Evolutionary conservation across 1,284 basidiomycete genomes (phyloP).

Genomic region (Pseudozyma thailandica): DNA sequence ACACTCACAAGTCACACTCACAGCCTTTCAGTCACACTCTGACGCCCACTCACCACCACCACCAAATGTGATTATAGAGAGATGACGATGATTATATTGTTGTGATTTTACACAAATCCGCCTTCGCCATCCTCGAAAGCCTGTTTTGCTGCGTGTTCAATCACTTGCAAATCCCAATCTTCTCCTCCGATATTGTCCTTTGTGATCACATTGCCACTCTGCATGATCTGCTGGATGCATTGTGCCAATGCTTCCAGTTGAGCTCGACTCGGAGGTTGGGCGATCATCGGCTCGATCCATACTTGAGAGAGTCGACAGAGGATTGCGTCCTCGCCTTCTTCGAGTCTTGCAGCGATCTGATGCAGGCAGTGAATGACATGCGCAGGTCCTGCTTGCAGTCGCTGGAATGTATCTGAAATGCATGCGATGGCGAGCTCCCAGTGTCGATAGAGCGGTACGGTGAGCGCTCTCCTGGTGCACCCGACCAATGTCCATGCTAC

Average conservation of each 20-base stretch:
- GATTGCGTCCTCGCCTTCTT: slow-evolving; percentile 19
- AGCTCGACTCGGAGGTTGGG: slow-evolving; percentile 3
- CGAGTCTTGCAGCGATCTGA: slow-evolving; percentile 11
- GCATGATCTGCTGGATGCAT: slow-evolving; percentile 6
- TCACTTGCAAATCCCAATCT: slow-evolving; percentile 34
- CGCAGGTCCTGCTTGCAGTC: slow-evolving; percentile 12
- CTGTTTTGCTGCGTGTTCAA: slow-evolving; percentile 32
- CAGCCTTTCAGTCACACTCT: no score
- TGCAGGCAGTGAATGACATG: slow-evolving; percentile 16
- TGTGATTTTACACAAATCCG: slow-evolving; percentile 32
- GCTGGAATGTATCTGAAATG: slow-evolving; percentile 15
- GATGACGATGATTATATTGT: not conserved
- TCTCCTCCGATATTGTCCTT: slow-evolving; percentile 31
- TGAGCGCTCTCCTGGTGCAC: slow-evolving; percentile 27
- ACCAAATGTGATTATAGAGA: not conserved
- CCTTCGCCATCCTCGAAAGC: slow-evolving; percentile 43
- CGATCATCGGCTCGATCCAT: slow-evolving; percentile 13
- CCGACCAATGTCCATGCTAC: slow-evolving; percentile 19
- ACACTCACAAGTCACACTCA: no score
- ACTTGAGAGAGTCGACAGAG: slow-evolving; percentile 24
- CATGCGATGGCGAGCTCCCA: slow-evolving; percentile 30
- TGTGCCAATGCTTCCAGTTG: slow-evolving; percentile 7
- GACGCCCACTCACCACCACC: no score
- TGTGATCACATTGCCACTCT: slow-evolving; percentile 3
- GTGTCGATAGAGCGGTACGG: slow-evolving; percentile 40